Evolutionary conservation across 1,284 basidiomycete genomes (phyloP).

Genomic region (Sanguinoderma infundibulare): DNA sequence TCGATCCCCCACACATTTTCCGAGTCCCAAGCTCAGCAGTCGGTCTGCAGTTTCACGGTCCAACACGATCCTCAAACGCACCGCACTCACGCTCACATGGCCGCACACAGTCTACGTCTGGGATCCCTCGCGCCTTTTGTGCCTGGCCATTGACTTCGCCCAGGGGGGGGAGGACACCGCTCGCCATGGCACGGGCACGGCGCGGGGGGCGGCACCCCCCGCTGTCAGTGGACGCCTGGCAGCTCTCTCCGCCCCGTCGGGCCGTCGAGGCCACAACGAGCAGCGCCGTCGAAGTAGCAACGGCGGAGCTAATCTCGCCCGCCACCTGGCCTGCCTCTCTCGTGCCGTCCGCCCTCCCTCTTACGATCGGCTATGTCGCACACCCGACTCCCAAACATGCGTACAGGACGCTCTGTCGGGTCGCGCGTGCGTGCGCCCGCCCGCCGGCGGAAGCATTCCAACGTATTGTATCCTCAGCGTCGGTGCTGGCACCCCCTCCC

Average conservation of each 20-base stretch:
- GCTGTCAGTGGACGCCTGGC: too few species aligned
- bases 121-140: not conserved
- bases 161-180: not conserved
- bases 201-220: too few species aligned
- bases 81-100: not conserved
- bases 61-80: too few species aligned
- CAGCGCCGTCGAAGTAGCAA: not conserved
- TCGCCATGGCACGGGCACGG: too few species aligned
- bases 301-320: not conserved
- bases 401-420: not conserved
- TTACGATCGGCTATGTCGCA: not conserved
- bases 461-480: not conserved
- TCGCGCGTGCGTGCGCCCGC: not conserved
- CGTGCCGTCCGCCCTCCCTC: not conserved
- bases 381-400: not conserved
- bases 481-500: not conserved
- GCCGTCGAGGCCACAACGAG: not conserved
- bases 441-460: not conserved
- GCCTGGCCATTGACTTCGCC: not conserved
- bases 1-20: not conserved
- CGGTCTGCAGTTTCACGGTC: not conserved
- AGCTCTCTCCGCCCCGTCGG: not conserved
- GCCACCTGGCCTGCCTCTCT: not conserved
- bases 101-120: not conserved
- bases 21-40: not conserved